phyloP scores from a whole-genome alignment of 2,329 filamentous ascomycete genomes.

The Aspergillus melleus region DNA sequence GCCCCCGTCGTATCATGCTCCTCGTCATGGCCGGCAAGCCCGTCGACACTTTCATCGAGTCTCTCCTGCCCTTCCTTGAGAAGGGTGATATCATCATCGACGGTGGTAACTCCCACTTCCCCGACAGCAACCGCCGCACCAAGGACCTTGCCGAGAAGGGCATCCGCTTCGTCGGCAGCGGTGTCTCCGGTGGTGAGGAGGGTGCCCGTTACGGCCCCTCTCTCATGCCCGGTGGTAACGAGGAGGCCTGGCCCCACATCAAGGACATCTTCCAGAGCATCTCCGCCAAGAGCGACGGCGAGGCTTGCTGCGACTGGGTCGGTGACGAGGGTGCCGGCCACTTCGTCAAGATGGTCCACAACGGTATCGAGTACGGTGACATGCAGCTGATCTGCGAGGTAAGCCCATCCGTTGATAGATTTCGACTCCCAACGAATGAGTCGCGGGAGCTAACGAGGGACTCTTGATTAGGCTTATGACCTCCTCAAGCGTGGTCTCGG shows the following conservation, averaged over 20 bases:
- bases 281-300: conserved; percentile 93
- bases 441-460: background rate
- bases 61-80: conserved; percentile 79
- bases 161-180: conserved; percentile 91
- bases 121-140: conserved; percentile 96
- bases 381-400: conserved; percentile 99
- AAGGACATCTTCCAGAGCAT: conserved; percentile 99
- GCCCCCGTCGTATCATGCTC: conserved; percentile 94
- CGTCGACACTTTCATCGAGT: conserved; percentile 98
- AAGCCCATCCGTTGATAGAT: conserved; percentile 31
- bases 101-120: conserved; percentile 98
- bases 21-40: conserved; percentile 98
- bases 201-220: conserved; percentile 96
- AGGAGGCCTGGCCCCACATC: conserved; percentile 96
- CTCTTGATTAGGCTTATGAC: conserved; percentile 77
- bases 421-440: too few relatives aligned
- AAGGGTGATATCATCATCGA: conserved; percentile 98
- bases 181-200: conserved; percentile 99
- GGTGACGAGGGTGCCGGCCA: conserved; percentile 99
- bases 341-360: conserved; percentile 99
- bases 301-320: conserved; percentile 99
- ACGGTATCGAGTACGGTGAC: conserved; percentile 99
- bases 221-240: conserved; percentile 98
- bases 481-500: conserved; percentile 99
- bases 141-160: conserved; percentile 83